phyloP scores from a whole-genome alignment of 1,139 yeast species.

The Yamadazyma jaroonii region DNA sequence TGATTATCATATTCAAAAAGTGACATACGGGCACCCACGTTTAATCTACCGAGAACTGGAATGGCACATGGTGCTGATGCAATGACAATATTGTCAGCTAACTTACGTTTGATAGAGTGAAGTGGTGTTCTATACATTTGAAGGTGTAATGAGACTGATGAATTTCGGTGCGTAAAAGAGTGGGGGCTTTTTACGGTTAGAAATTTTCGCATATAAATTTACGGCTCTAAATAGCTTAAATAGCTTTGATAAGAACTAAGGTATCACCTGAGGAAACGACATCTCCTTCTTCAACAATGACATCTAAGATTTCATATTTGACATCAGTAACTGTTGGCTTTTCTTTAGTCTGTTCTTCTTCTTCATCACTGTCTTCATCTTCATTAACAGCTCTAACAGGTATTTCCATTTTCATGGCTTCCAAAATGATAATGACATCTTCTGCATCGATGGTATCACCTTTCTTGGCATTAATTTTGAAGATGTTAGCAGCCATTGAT shows the following conservation, averaged over 20 bases:
- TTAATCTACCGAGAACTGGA: constrained; percentile 27
- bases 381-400: constrained; percentile 20
- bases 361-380: constrained; percentile 12
- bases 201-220: too few relatives aligned
- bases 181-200: background rate
- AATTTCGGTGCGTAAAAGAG: background rate
- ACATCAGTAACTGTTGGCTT: background rate
- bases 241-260: constrained; percentile 11
- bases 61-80: constrained; percentile 46
- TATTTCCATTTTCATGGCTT: constrained; percentile 40
- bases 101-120: constrained; percentile 34
- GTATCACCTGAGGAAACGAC: constrained; percentile 28
- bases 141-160: background rate
- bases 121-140: constrained; percentile 30
- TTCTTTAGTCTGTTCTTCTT: constrained; percentile 1
- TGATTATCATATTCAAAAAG: constrained; percentile 34
- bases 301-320: constrained; percentile 19
- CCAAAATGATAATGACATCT: constrained; percentile 33
- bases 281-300: constrained; percentile 30
- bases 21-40: constrained; percentile 63
- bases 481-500: constrained; percentile 17
- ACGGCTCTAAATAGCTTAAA: constrained; percentile 7
- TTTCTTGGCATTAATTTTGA: constrained; percentile 16
- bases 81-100: constrained; percentile 44
- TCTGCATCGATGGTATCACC: constrained; percentile 29